Conservation (phyloP, 257 asterid species). For the Sherardia arvensis region DNA sequence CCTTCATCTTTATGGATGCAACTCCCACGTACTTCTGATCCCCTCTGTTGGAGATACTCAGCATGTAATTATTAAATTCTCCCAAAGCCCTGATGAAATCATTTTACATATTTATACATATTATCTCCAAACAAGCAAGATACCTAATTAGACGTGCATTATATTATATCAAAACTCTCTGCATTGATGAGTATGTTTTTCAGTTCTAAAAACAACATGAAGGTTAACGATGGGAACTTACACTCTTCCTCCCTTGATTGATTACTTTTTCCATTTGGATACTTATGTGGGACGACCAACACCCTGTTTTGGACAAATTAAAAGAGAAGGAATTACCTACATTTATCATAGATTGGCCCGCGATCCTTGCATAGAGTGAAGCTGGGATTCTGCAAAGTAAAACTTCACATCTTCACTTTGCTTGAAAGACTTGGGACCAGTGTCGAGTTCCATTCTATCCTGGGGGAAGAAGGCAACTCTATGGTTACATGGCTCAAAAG, state of each 20-base stretch:
- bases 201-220: too few species aligned
- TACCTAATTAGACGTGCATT: too few species aligned
- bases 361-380: slow-evolving; percentile 53
- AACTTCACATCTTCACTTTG: slow-evolving; percentile 30
- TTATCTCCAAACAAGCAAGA: too few species aligned
- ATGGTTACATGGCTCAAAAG: neutral
- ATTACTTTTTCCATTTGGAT: too few species aligned
- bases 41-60: too few species aligned
- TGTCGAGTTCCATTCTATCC: neutral
- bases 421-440: slow-evolving; percentile 8
- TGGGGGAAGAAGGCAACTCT: too few species aligned
- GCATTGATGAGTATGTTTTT: too few species aligned
- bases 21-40: slow-evolving; percentile 39
- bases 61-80: slow-evolving; percentile 49
- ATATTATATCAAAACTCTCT: too few species aligned
- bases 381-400: slow-evolving; percentile 43
- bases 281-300: neutral
- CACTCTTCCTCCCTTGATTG: too few species aligned
- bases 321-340: too few species aligned
- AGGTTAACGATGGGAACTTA: too few species aligned
- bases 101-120: neutral
- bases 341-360: slow-evolving; percentile 46
- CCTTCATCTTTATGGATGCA: slow-evolving; percentile 66
- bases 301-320: neutral
- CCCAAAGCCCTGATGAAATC: slow-evolving; percentile 67